Conservation (phyloP, 306 rosid genomes). For the Ochetophila trinervis region DNA sequence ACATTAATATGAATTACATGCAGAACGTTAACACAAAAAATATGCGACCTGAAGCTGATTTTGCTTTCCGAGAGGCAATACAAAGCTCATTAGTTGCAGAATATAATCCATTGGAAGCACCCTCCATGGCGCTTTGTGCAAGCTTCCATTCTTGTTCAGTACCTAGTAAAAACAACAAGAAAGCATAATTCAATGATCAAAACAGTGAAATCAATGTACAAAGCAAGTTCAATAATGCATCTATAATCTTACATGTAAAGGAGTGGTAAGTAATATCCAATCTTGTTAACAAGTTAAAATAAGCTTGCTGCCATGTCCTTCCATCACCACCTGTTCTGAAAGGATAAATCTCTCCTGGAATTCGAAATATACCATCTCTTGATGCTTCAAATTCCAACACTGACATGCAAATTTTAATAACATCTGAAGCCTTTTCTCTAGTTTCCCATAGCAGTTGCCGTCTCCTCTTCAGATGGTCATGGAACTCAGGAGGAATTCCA, state of each 20-base stretch:
- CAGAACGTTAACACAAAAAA: background rate
- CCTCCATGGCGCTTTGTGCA: slow-evolving; percentile 81
- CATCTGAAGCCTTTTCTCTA: slow-evolving; percentile 78
- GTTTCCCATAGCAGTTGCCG: slow-evolving; percentile 69
- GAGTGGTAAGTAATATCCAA: slow-evolving; percentile 78
- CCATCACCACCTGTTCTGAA: slow-evolving; percentile 55
- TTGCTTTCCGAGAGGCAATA: slow-evolving; percentile 73
- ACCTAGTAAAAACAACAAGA: slow-evolving; percentile 53
- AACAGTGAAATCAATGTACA: slow-evolving; percentile 12
- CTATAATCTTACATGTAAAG: slow-evolving; percentile 61
- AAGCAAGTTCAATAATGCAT: slow-evolving; percentile 19
- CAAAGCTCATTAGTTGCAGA: slow-evolving; percentile 68
- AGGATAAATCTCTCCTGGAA: slow-evolving; percentile 61
- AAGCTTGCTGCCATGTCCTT: slow-evolving; percentile 83
- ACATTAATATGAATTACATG: too few species aligned
- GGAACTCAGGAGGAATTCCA: slow-evolving; percentile 93
- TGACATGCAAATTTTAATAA: slow-evolving; percentile 68
- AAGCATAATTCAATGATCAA: slow-evolving; percentile 20
- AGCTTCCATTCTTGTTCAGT: slow-evolving; percentile 95
- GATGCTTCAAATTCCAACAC: slow-evolving; percentile 89
- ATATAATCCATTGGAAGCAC: slow-evolving; percentile 75
- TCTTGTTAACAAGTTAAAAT: slow-evolving; percentile 68
- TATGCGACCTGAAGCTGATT: slow-evolving; percentile 80
- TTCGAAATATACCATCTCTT: slow-evolving; percentile 68
- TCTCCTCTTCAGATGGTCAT: slow-evolving; percentile 73